Evolutionary conservation across 1,139 yeast genomes (phyloP), one percentile per base, ranked within the genome.

Genomic region (Hemisphaericaspora subhashii): DNA sequence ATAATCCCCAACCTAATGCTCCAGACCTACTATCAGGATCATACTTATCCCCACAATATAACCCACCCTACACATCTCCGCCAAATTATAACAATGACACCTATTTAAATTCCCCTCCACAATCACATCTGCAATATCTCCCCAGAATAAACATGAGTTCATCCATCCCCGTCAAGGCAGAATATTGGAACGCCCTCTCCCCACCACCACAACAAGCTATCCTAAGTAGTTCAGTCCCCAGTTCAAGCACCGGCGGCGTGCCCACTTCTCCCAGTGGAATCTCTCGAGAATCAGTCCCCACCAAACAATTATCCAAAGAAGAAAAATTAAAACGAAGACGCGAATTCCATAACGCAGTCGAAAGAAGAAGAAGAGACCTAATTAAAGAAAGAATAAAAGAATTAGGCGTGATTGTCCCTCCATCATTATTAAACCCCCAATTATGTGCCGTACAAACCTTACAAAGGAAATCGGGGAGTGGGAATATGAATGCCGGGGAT

Each of bases 271-370:
- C 36, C 18, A 36, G 32, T 22, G n/a, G 30, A 1, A 28, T 37
- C 11, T 29, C 46, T 5, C 34, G 39, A 6, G 45, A 45, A 13
- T 30, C 44, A 45, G 32, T 55, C 40, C 47, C 74, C 35, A 55
- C 65, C 38, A 78, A 70, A 57, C 79, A 66, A 52, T 52, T 83
- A 39, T 70, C 79, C n/a, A 81, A 81, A 53, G 92, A 84, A 44
- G 87, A 81, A 42, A 84, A 82, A 52, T 56, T 83, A 41, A 75
- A 76, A 47, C 72, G 92, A 52, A 72, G 90, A 51, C 67, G 89
- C 46, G 90, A 84, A 53, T 80, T 84, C 50, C 94, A 85, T 54
- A 85, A 85, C 55, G 92, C 89, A 1, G 94, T 85, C 4, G 94
- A 85, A 57, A 69, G 92, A 54, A 72, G 90, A 56, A 72, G 94